Base-by-base conservation (phyloP, 2,329 filamentous ascomycete species). In the Cercospora canescens region DNA sequence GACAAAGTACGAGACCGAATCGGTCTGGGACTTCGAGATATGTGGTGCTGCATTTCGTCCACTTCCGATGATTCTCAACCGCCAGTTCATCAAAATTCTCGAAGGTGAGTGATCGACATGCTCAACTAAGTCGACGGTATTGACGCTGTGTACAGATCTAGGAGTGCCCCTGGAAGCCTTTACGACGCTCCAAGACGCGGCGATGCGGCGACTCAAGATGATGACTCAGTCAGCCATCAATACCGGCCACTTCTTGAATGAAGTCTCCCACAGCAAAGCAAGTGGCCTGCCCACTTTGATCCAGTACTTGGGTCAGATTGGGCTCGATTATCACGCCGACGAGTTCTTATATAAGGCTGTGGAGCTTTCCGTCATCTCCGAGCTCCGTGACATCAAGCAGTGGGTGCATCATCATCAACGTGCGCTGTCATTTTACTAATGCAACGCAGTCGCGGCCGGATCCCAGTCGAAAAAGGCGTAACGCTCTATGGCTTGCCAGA, bases 401-500 rank as follows among this genome's bases (percentile, higher is more conserved):
- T 90, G 89, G 62, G 57, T 60, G 16, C 18, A 35, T 35, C 11
- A 30, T 9, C 28, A 18, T n/a, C n/a, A 5, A 18, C 30, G 1
- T 21, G 52, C 28, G 8, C 3, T 1, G 32, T 5, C 18, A 39
- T 8, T 32, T 16, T 32, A 30, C 57, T 60, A 18, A 60, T 26
- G 32, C 12, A 6, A 6, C 26, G 14, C 24, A 60, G 57, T 26
- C 64, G 64, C 24, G 88, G 91, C 0, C 87, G 91, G 1, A 95
- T 96, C 35, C 89, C 87, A 0, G 85, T 96, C 0, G 77, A 85
- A 0, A 76, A 89, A 16, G 93, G 91, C 0, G 85, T 89, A n/a
- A 93, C 91, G 0, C 82, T 96, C 0, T 93, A 93, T 71, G 93
- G 93, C 0, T 84, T 96, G 59, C 91, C 95, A 87, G 93, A 96